Evolutionary conservation across 108 stramenopile genomes (phyloP), one percentile per base, ranked within the genome.

Genomic region (Aurantiochytrium sp.): DNA sequence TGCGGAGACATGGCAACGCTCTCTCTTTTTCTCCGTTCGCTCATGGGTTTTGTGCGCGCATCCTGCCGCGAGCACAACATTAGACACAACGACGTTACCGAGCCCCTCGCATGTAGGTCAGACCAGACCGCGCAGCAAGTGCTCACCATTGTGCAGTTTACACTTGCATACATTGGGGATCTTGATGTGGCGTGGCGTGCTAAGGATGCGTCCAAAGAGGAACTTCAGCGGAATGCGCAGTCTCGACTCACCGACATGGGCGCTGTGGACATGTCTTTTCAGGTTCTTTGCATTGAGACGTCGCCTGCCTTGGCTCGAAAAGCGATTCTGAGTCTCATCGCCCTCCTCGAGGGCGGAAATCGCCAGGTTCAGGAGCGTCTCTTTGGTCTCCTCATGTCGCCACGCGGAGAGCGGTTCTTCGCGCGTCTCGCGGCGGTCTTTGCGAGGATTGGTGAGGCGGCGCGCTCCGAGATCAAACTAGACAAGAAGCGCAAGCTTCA

Each of bases 301-400:
- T 53, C 49, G 2, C 45, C 45, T n/a, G 51, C 1, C 6, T 45
- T 83, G 14, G 76, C 45, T 6, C 76, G 76, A 43, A 83, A 83
- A 23, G 51, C 76, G 14, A 28, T 83, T 53, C 49, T 53, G 6
- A 83, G 23, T 18, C 76, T 83, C 23, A 83, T 83, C 23, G 76
- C 76, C 23, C 76, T 83, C 6, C 76, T 83, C 51, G 76, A 83
- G 51, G 76, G 76, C 51, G 76, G 76, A 6, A 83, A 83, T 23
- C 76, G 51, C 3, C 45, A 53, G 3, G 76, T 53, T n/a, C 76
- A 83, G 28, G 12, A 12, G 10, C 76, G 76, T 25, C 51, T 83
- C 45, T 83, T 45, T 35, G 25, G 16, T 12, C 51, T 83, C 25
- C 51, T 83, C 25, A 83, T 83, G 45, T 53, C 45, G 14, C 49